These are phyloP conservation scores for Aspergillus aculeatinus DNA, from an alignment of 2,329 filamentous ascomycete species.

Conservation along the genomic window DNA sequence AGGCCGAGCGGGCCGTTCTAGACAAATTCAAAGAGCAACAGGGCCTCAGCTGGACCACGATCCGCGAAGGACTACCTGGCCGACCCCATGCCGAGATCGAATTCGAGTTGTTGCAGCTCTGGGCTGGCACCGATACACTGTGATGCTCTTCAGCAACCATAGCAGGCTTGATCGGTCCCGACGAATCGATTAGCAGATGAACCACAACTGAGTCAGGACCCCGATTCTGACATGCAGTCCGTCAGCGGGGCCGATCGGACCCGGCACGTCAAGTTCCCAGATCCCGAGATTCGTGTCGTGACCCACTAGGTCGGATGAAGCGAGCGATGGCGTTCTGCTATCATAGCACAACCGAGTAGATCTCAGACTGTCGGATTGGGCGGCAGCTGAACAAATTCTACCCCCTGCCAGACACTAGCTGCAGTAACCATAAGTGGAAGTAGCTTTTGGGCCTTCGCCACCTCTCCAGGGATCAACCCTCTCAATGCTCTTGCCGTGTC, in stretches of 20 bases:
- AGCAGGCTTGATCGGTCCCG: background rate
- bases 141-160: slow-evolving; percentile 15
- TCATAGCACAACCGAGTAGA: slow-evolving; percentile 2
- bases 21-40: slow-evolving; percentile 25
- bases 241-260: slow-evolving; percentile 4
- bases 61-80: slow-evolving; percentile 29
- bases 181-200: background rate
- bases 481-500: background rate
- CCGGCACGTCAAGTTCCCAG: slow-evolving; percentile 1
- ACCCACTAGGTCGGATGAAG: slow-evolving; percentile 1
- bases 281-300: background rate
- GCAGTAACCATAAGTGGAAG: background rate
- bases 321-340: background rate
- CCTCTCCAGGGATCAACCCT: background rate
- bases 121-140: slow-evolving; percentile 23
- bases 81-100: slow-evolving; percentile 34
- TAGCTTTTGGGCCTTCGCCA: background rate
- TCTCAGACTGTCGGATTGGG: background rate
- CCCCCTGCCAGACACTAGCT: background rate
- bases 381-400: background rate
- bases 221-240: slow-evolving; percentile 5
- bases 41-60: slow-evolving; percentile 32
- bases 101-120: slow-evolving; percentile 34
- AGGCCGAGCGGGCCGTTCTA: slow-evolving; percentile 28
- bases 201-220: slow-evolving; percentile 6